A percentile compares a stretch with the other conserved stretches of the same genome.
phyloP scores from a whole-genome alignment of 495 filamentous ascomycete species.

The Alectoria sarmentosa region DNA sequence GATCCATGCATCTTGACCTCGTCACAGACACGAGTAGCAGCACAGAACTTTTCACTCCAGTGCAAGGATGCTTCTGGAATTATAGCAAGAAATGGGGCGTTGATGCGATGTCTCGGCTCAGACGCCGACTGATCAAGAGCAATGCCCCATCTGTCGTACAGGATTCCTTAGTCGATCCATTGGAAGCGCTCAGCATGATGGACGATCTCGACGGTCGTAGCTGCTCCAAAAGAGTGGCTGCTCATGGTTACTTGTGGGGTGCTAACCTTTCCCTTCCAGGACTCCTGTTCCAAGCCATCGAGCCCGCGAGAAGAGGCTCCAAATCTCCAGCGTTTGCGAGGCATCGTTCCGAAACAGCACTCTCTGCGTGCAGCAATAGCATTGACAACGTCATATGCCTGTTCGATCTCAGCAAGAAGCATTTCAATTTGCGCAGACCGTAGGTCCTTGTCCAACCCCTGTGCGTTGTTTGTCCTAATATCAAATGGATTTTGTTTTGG shows the following conservation, averaged over 20 bases:
- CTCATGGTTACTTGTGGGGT: slow-evolving; percentile 23
- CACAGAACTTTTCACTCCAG: slow-evolving; percentile 50
- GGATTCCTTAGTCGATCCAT: slow-evolving; percentile 49
- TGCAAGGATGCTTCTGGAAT: slow-evolving; percentile 58
- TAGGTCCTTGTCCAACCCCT: slow-evolving; percentile 36
- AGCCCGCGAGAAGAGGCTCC: slow-evolving; percentile 38
- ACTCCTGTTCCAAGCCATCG: slow-evolving; percentile 32
- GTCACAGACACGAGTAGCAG: slow-evolving; percentile 41
- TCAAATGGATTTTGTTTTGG: slow-evolving; percentile 37
- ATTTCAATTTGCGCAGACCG: slow-evolving; percentile 37
- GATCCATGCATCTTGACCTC: slow-evolving; percentile 43
- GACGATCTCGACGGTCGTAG: slow-evolving; percentile 24
- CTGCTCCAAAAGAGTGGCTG: slow-evolving; percentile 14
- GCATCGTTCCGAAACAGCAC: slow-evolving; percentile 39
- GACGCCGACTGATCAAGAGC: slow-evolving; percentile 31
- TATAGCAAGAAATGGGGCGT: slow-evolving; percentile 47
- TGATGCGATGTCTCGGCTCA: slow-evolving; percentile 36
- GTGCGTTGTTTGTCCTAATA: slow-evolving; percentile 33
- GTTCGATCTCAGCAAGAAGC: slow-evolving; percentile 37
- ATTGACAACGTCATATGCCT: slow-evolving; percentile 33
- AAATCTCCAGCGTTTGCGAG: slow-evolving; percentile 43
- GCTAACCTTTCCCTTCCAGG: slow-evolving; percentile 33
- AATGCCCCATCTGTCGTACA: slow-evolving; percentile 53
- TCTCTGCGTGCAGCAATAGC: slow-evolving; percentile 27
- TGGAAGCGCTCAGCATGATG: slow-evolving; percentile 40